These are phyloP conservation scores for Hibiscus mutabilis DNA, from an alignment of 345 rosid species.

Conservation along the genomic window DNA sequence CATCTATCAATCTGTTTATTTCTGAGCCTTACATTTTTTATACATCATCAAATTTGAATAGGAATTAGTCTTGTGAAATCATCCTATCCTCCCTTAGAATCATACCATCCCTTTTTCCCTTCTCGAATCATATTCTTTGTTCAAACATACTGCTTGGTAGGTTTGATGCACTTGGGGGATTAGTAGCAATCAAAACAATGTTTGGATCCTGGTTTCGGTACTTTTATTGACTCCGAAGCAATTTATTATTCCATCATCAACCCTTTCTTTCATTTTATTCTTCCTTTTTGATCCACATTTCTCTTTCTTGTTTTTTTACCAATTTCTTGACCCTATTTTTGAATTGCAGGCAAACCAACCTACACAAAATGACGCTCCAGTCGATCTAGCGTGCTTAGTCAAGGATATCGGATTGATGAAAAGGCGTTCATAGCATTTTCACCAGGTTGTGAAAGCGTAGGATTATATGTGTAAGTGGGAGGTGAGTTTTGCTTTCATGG, in stretches of 20 bases:
- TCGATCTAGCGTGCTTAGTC: not conserved
- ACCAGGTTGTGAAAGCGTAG: slow-evolving; percentile 18
- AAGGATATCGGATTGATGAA: no score
- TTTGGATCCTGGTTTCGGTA: not conserved
- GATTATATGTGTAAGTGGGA: not conserved
- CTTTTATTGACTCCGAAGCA: no score
- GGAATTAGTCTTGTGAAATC: not conserved
- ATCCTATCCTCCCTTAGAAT: no score
- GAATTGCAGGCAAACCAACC: not conserved
- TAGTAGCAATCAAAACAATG: not conserved
- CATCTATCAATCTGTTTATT: not conserved
- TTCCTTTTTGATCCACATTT: not conserved
- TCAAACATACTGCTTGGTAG: not conserved
- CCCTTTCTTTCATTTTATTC: not conserved
- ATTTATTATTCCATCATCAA: not conserved
- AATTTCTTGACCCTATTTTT: not conserved
- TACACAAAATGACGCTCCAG: not conserved
- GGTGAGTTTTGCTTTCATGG: not conserved
- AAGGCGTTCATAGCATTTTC: not conserved
- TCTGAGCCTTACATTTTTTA: not conserved
- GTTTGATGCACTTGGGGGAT: not conserved
- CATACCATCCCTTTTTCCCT: no score
- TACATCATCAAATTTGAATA: not conserved
- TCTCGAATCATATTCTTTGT: not conserved
- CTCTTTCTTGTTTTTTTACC: not conserved